A percentile compares a stretch with the other conserved stretches of the same genome.
Evolutionary conservation across 2,329 filamentous ascomycete species (phyloP).

Genomic region (Curvularia eragrostidis): DNA sequence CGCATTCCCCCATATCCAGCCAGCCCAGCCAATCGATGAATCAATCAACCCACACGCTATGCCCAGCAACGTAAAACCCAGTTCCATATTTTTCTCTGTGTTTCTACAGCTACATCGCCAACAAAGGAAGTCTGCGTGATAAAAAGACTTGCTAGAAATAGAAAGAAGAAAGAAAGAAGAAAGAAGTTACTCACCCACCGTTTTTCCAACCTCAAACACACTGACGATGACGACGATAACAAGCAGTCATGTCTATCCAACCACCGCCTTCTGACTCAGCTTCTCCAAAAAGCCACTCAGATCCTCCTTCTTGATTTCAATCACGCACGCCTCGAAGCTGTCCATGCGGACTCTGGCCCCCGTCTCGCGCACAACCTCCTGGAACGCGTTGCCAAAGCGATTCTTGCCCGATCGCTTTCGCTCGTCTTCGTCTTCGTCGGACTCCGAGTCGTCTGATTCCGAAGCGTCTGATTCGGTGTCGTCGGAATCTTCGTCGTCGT

Average conservation of each 20-base stretch:
- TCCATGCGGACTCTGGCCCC: conserved; percentile 89
- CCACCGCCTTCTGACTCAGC: conserved; percentile 88
- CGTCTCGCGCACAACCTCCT: conserved; percentile 91
- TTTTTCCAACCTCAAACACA: not conserved
- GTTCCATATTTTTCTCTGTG: not conserved
- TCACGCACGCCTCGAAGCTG: conserved; percentile 95
- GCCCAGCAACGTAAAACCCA: not conserved
- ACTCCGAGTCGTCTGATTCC: conserved; percentile 62
- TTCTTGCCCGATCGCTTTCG: conserved; percentile 78
- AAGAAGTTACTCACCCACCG: not conserved
- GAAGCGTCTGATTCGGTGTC: conserved; percentile 51
- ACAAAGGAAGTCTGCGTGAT: not conserved
- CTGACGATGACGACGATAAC: not conserved
- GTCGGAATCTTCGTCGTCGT: conserved; percentile 62
- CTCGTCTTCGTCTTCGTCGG: conserved; percentile 65
- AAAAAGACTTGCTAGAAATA: not conserved
- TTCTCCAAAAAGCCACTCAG: conserved; percentile 88
- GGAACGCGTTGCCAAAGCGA: conserved; percentile 92
- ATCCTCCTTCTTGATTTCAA: conserved; percentile 98
- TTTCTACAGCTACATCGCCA: not conserved
- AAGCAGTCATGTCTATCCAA: conserved; percentile 51
- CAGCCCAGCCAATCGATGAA: not conserved
- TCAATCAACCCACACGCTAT: not conserved
- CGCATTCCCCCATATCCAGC: not conserved
- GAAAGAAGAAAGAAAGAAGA: not conserved